These are phyloP conservation scores for Hypoxylon sp. DNA, from an alignment of 2,329 filamentous ascomycete species.

Conservation along the genomic window DNA sequence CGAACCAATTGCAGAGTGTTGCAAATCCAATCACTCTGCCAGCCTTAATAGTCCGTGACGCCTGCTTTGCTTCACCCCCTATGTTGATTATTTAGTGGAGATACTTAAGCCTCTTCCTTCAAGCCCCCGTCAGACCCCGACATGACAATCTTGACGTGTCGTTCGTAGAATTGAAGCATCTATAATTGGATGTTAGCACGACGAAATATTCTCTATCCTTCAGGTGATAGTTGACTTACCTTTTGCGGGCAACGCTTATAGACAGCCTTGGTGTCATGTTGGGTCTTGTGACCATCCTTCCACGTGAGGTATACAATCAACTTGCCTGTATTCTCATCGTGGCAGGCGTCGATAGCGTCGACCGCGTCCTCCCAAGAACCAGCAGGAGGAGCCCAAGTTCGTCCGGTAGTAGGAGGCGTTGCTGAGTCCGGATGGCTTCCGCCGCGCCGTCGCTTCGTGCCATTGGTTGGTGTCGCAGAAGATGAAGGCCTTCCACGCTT, in stretches of 20 bases:
- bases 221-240: conserved; percentile 52
- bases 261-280: conserved; percentile 72
- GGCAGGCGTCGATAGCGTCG: conserved; percentile 73
- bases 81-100: neutral
- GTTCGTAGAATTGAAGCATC: conserved; percentile 69
- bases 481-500: conserved; percentile 66
- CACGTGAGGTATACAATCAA: conserved; percentile 76
- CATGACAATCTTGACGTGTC: conserved; percentile 63
- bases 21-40: neutral
- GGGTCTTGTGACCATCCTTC: conserved; percentile 77
- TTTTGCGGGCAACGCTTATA: conserved; percentile 83
- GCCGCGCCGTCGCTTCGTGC: conserved; percentile 59
- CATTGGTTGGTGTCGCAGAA: conserved; percentile 48
- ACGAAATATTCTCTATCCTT: neutral
- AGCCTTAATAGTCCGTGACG: neutral
- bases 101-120: conserved; percentile 30
- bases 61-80: neutral
- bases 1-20: neutral
- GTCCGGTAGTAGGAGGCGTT: conserved; percentile 57
- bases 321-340: conserved; percentile 67
- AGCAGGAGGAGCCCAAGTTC: conserved; percentile 70
- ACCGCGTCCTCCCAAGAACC: conserved; percentile 83
- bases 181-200: conserved; percentile 42
- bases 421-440: conserved; percentile 59
- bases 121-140: conserved; percentile 32